Evolutionary conservation across 2,329 filamentous ascomycete species (phyloP).

Genomic region (Decorospora gaudefroyi): DNA sequence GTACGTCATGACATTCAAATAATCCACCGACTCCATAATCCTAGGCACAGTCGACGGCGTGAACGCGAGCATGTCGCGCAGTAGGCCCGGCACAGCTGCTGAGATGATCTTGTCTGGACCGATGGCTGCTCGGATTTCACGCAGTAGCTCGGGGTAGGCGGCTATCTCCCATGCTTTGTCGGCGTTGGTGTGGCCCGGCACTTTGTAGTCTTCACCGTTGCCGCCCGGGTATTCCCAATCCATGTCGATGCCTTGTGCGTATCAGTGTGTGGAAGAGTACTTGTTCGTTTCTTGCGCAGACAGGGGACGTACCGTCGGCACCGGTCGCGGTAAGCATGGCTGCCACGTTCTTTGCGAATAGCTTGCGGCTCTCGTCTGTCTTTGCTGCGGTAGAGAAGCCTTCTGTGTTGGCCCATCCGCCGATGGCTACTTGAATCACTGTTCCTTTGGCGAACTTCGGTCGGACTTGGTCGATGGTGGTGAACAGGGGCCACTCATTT

Average conservation of each 20-base stretch:
- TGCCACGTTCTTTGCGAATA: slow-evolving; percentile 67
- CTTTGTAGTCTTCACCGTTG: slow-evolving; percentile 70
- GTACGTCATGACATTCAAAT: slow-evolving; percentile 72
- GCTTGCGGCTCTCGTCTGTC: slow-evolving; percentile 52
- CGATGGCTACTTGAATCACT: slow-evolving; percentile 64
- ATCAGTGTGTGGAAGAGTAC: neutral
- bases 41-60: slow-evolving; percentile 59
- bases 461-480: slow-evolving; percentile 28
- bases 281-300: too few species aligned
- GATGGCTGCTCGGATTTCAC: slow-evolving; percentile 63
- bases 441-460: slow-evolving; percentile 51
- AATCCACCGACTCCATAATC: slow-evolving; percentile 65
- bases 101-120: slow-evolving; percentile 64
- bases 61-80: slow-evolving; percentile 69
- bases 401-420: slow-evolving; percentile 71
- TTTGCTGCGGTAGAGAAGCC: slow-evolving; percentile 65
- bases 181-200: slow-evolving; percentile 58
- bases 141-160: slow-evolving; percentile 64
- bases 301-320: slow-evolving; percentile 64
- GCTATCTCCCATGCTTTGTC: slow-evolving; percentile 64
- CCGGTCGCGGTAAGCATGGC: slow-evolving; percentile 62
- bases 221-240: slow-evolving; percentile 70
- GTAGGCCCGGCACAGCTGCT: slow-evolving; percentile 67
- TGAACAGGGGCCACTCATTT: slow-evolving; percentile 35
- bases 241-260: slow-evolving; percentile 54